A percentile compares a stretch with the other conserved stretches of the same genome.
These are phyloP conservation scores for Balakata baccata DNA, from an alignment of 345 rosid species.

Conservation along the genomic window DNA sequence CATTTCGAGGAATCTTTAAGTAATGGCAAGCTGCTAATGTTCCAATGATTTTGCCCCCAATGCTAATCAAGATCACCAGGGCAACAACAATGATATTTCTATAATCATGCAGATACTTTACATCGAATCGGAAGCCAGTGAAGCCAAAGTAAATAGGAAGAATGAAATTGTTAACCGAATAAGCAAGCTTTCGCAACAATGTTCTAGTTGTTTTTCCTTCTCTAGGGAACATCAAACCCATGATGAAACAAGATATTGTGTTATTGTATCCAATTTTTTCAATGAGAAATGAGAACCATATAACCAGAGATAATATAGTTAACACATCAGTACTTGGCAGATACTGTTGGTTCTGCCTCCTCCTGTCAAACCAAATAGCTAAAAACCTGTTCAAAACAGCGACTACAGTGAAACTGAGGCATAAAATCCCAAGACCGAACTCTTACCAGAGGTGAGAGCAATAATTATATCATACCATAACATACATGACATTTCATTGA, in stretches of 20 bases:
- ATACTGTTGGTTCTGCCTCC: slow-evolving; percentile 56
- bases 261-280: slow-evolving; percentile 48
- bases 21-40: slow-evolving; percentile 50
- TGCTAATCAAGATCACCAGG: slow-evolving; percentile 39
- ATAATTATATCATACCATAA: slow-evolving; percentile 26
- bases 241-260: slow-evolving; percentile 46
- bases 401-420: slow-evolving; percentile 29
- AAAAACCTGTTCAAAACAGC: slow-evolving; percentile 44
- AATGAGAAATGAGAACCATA: slow-evolving; percentile 29
- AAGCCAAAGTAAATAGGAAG: slow-evolving; percentile 80
- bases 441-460: slow-evolving; percentile 20
- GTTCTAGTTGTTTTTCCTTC: slow-evolving; percentile 78
- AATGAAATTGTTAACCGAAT: slow-evolving; percentile 60
- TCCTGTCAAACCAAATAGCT: slow-evolving; percentile 51
- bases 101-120: slow-evolving; percentile 1
- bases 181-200: slow-evolving; percentile 52
- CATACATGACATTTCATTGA: slow-evolving; percentile 56
- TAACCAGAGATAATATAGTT: slow-evolving; percentile 38
- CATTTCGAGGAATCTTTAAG: slow-evolving; percentile 47
- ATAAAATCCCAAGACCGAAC: slow-evolving; percentile 29
- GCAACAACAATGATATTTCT: slow-evolving; percentile 21
- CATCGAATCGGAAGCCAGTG: slow-evolving; percentile 62
- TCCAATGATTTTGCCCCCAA: slow-evolving; percentile 51
- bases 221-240: slow-evolving; percentile 75
- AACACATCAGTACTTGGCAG: slow-evolving; percentile 55